Base-by-base conservation (phyloP, 371 early-diverging fungal species). In the Apophysomyces elegans region DNA sequence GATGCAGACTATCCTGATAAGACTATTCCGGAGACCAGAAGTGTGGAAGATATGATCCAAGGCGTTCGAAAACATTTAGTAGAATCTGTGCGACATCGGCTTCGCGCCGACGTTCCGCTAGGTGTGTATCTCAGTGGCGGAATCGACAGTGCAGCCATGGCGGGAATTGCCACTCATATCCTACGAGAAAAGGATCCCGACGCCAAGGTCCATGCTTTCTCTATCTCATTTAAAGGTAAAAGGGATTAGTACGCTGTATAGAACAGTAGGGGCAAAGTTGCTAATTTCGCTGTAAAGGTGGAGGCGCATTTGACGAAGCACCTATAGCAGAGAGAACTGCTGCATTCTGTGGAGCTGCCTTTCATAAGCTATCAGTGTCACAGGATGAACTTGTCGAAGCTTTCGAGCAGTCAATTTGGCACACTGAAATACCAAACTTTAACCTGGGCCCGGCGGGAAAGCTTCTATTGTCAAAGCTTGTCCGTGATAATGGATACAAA, bases 401-500 rank as follows among this genome's bases (percentile, higher is more conserved):
- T 18, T 71, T 71, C 62, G 71, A 67, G 39, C 68, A 71, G 16
- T 47, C 71, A 11, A 18, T 71, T 14, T 71, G 71, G 71, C 61
- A 71, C 35, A 58, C 54, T n/a, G 71, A 71, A 18, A 58, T 57
- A 26, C 71, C 71, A 44, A 44, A 59, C 1, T 38, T 37, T 32
- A 71, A 71, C 37, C 21, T 71, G 54, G 61, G 61, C 43, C 56
- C 39, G 35, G 61, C 61, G 7, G 66, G 61, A 14, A 66, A 66
- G 39, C 64, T 64, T 50, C 37, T 71, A 14, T 43, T 71, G 38
- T 71, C 71, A 11, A 56, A 37, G 37, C 46, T 61, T 50, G 67
- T 64, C 7, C 68, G 68, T 59, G 71, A 71, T 26, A 45, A 61
- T 38, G 88, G 88, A 5, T 77, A 81, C 69, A 74, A 61, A 50